These are phyloP conservation scores for Boletus tomentosulus DNA, from an alignment of 768 basidiomycete genomes.

Conservation along the genomic window DNA sequence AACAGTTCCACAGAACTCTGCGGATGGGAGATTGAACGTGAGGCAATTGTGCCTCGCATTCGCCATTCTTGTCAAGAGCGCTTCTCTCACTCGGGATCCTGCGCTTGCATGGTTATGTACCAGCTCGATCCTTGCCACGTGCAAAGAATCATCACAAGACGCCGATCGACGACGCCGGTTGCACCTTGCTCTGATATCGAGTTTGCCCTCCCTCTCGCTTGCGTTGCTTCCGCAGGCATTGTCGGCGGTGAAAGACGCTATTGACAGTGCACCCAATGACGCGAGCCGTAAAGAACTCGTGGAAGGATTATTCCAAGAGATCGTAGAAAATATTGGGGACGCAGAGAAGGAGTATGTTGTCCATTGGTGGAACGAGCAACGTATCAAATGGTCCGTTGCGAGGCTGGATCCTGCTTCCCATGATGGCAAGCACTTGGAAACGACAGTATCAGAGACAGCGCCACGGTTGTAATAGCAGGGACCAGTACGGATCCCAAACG, in stretches of 20 bases:
- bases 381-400: constrained; percentile 18
- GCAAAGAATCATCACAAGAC: constrained; percentile 28
- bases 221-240: constrained; percentile 53
- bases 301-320: constrained; percentile 57
- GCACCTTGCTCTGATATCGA: constrained; percentile 61
- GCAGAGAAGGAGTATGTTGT: constrained; percentile 63
- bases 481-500: background rate
- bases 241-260: constrained; percentile 39
- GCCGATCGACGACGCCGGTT: constrained; percentile 46
- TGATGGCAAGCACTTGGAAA: background rate
- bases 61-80: constrained; percentile 63
- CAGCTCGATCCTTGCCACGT: constrained; percentile 47
- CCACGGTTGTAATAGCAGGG: constrained; percentile 12
- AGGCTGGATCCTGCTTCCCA: background rate
- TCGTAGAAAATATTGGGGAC: constrained; percentile 63
- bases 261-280: constrained; percentile 30
- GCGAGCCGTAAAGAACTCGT: constrained; percentile 42
- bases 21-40: constrained; percentile 54
- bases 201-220: constrained; percentile 58
- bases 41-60: constrained; percentile 72
- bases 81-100: constrained; percentile 39
- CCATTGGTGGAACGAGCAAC: constrained; percentile 67
- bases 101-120: constrained; percentile 71
- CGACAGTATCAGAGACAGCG: background rate
- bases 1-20: constrained; percentile 49